Evolutionary conservation across 768 basidiomycete genomes (phyloP), one percentile per base, ranked within the genome.

Genomic region (Butyriboletus loyo): DNA sequence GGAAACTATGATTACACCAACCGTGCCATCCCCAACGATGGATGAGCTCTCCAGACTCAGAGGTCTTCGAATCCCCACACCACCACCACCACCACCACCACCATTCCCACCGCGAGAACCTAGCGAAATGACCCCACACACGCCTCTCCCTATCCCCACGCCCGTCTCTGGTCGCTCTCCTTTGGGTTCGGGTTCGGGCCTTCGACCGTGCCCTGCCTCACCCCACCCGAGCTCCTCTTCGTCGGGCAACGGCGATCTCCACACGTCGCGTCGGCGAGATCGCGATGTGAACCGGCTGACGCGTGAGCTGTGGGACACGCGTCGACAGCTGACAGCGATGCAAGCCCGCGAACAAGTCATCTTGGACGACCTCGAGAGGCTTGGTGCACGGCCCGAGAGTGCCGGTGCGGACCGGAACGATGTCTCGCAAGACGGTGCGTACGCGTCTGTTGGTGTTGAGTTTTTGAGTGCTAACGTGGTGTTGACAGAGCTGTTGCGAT

Each of bases 251-350:
- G 43, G 19, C 4, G 32, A 54, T n/a, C 7, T 7, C 14, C 27
- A 35, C 14, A 1, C 22, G 25, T 11, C 49, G 7, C 50, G 58
- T 19, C 32, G 31, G 7, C 54, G 38, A 15, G 41, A 40, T 9
- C 50, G 31, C 14, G 46, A 49, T 22, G 50, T 48, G 7, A 46
- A 17, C 9, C 50, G 52, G 21, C 49, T 74, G 25, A 62, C 38
- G 28, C 61, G 55, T 22, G 68, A 68, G 40, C 58, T 74, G 10
- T 59, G 57, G 60, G 65, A 69, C 8, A 62, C 64, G 13, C 66
- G 67, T 2, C 52, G 56, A 22, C 56, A 64, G 28, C 32, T 70
- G 30, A 54, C 52, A 11, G 62, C 57, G 11, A 38, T 68, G 19
- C 57, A 58, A 13, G 61, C 45, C 4, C 56, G 58, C 22, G 72